Conservation (phyloP, 2,329 filamentous ascomycete genomes). For the Colletotrichum lindemuthianum region DNA sequence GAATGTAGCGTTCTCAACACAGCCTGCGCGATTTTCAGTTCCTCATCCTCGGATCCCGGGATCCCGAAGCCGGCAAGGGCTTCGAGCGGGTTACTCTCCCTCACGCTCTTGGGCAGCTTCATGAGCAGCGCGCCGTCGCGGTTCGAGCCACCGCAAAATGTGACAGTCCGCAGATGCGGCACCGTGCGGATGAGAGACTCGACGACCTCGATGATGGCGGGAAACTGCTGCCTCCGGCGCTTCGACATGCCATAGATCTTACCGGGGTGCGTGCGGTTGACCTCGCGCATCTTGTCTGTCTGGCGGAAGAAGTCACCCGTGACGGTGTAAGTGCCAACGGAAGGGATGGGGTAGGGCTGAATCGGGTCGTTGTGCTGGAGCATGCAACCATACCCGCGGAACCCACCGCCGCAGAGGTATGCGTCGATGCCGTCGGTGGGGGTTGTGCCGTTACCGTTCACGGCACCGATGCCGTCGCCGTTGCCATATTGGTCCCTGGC, state of each 20-base stretch:
- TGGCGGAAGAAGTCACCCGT: slow-evolving; percentile 68
- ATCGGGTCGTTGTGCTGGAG: slow-evolving; percentile 81
- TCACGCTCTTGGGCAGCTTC: slow-evolving; percentile 67
- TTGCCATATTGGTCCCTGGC: slow-evolving; percentile 38
- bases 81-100: slow-evolving; percentile 72
- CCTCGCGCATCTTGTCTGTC: slow-evolving; percentile 60
- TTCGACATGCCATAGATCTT: slow-evolving; percentile 83
- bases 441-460: slow-evolving; percentile 27
- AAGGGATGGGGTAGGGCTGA: slow-evolving; percentile 83
- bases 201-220: slow-evolving; percentile 84
- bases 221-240: slow-evolving; percentile 81
- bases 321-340: slow-evolving; percentile 82
- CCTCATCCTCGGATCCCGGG: slow-evolving; percentile 30
- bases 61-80: slow-evolving; percentile 43
- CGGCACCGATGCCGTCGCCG: slow-evolving; percentile 42
- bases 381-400: slow-evolving; percentile 90
- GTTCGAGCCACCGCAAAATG: slow-evolving; percentile 89
- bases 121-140: slow-evolving; percentile 85
- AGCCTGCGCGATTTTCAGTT: slow-evolving; percentile 47
- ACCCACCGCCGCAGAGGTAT: slow-evolving; percentile 90
- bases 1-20: slow-evolving; percentile 50
- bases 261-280: slow-evolving; percentile 60
- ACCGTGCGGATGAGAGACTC: slow-evolving; percentile 76
- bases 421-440: slow-evolving; percentile 67
- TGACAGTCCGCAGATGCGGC: slow-evolving; percentile 76